A percentile compares a stretch with the other conserved stretches of the same genome.
Conservation (phyloP, 1,284 basidiomycete genomes). For the Chalciporus piperatoides region DNA sequence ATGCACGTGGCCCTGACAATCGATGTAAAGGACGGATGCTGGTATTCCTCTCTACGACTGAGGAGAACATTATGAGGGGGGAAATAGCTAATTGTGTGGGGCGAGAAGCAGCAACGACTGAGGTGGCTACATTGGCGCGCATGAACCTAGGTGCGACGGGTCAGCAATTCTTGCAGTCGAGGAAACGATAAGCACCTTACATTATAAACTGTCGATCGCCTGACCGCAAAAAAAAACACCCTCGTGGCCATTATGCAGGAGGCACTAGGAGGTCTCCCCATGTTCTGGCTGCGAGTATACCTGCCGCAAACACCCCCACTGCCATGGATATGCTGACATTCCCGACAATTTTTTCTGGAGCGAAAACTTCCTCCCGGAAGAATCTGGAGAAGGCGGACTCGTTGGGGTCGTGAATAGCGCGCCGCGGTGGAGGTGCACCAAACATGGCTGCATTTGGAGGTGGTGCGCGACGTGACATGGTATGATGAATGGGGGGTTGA, state of each 20-base stretch:
- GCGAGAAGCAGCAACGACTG: not conserved
- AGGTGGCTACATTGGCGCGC: constrained; percentile 4
- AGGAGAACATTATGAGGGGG: constrained; percentile 18
- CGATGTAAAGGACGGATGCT: not conserved
- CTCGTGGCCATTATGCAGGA: constrained; percentile 41
- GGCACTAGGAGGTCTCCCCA: constrained; percentile 77
- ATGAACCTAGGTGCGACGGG: not conserved
- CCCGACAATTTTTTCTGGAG: constrained; percentile 68
- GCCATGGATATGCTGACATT: constrained; percentile 67
- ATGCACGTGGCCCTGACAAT: not conserved
- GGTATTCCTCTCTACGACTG: constrained; percentile 17
- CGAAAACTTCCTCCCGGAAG: constrained; percentile 60
- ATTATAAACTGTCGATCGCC: not conserved
- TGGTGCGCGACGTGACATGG: constrained; percentile 66
- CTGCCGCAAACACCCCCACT: constrained; percentile 60
- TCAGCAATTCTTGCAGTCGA: constrained; percentile 4
- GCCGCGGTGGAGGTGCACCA: constrained; percentile 39
- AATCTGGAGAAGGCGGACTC: constrained; percentile 59
- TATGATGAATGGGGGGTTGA: not conserved
- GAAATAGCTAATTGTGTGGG: constrained; percentile 20
- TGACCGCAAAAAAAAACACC: not conserved
- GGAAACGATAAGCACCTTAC: constrained; percentile 13
- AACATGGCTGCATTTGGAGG: constrained; percentile 54
- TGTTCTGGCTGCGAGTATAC: constrained; percentile 59
- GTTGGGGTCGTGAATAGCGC: constrained; percentile 48